Evolutionary conservation across 2,329 filamentous ascomycete species (phyloP).

Genomic region (Berkeleyomyces rouxiae): DNA sequence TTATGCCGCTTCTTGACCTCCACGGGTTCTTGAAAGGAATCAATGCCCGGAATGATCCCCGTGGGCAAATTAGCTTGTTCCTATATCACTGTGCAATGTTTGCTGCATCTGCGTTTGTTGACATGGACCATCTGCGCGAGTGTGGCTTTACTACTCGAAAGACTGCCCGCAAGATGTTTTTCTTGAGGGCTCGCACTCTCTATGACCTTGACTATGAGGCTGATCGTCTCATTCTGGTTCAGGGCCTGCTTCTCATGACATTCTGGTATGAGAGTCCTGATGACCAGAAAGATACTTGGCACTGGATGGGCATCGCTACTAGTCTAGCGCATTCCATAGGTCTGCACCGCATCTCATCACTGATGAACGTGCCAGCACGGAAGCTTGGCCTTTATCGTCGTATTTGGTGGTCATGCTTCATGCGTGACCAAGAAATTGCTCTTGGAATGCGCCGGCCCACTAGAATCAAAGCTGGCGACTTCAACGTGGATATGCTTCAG

Average conservation of each 20-base stretch:
- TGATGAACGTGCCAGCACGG: constrained; percentile 54
- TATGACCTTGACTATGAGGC: constrained; percentile 94
- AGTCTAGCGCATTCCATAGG: constrained; percentile 88
- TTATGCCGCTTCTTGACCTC: constrained; percentile 74
- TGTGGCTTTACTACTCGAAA: constrained; percentile 67
- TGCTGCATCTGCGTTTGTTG: constrained; percentile 73
- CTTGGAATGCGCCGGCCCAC: constrained; percentile 87
- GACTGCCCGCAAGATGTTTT: constrained; percentile 72
- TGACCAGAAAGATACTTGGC: constrained; percentile 95
- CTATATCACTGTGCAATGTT: constrained; percentile 95
- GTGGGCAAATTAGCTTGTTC: constrained; percentile 63
- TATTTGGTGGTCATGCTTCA: constrained; percentile 97
- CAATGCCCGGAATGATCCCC: constrained; percentile 48
- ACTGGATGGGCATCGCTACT: constrained; percentile 95
- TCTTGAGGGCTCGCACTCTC: constrained; percentile 72
- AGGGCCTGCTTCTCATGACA: constrained; percentile 79
- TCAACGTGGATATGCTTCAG: constrained; percentile 79
- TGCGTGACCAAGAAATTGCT: constrained; percentile 82
- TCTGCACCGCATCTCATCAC: constrained; percentile 67
- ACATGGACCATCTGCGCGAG: constrained; percentile 56
- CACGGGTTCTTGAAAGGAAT: constrained; percentile 43
- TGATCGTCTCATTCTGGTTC: constrained; percentile 75
- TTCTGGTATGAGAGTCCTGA: constrained; percentile 97
- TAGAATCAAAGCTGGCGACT: constrained; percentile 83
- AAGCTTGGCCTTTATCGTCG: constrained; percentile 81